Conservation (phyloP, 331 rosid species). For the Malus hybrid region DNA sequence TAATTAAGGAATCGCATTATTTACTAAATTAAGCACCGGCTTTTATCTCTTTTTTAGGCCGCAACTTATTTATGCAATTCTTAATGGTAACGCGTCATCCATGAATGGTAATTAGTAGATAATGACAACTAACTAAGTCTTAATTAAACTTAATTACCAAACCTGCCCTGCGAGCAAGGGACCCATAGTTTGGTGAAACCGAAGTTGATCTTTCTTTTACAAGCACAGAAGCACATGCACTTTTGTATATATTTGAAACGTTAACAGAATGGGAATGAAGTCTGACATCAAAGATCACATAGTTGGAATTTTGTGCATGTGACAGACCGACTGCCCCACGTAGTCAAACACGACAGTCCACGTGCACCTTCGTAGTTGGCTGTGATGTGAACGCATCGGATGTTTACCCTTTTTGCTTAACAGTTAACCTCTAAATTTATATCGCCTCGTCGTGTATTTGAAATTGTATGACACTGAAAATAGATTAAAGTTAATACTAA, state of each 20-base stretch:
- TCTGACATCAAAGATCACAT: slow-evolving; percentile 18
- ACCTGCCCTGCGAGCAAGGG: not conserved
- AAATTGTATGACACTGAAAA: too few relatives aligned
- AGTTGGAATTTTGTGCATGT: not conserved
- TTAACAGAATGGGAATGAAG: slow-evolving; percentile 3
- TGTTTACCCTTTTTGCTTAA: too few relatives aligned
- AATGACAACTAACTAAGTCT: not conserved
- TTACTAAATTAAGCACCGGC: not conserved
- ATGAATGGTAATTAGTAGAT: not conserved
- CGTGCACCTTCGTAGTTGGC: not conserved
- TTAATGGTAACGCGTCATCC: not conserved
- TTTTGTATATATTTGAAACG: not conserved
- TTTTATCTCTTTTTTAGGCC: not conserved
- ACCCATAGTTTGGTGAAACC: slow-evolving; percentile 26
- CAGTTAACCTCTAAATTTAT: too few relatives aligned
- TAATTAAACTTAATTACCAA: not conserved
- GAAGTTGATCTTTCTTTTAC: slow-evolving; percentile 17
- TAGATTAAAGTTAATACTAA: too few relatives aligned
- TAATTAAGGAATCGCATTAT: too few relatives aligned
- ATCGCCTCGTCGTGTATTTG: too few relatives aligned
- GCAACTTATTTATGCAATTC: not conserved
- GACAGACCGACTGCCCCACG: not conserved
- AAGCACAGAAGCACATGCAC: not conserved
- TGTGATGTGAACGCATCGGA: too few relatives aligned
- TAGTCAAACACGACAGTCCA: not conserved